Evolutionary conservation across 2,329 filamentous ascomycete genomes (phyloP).

Genomic region (Diaporthe nobilis): DNA sequence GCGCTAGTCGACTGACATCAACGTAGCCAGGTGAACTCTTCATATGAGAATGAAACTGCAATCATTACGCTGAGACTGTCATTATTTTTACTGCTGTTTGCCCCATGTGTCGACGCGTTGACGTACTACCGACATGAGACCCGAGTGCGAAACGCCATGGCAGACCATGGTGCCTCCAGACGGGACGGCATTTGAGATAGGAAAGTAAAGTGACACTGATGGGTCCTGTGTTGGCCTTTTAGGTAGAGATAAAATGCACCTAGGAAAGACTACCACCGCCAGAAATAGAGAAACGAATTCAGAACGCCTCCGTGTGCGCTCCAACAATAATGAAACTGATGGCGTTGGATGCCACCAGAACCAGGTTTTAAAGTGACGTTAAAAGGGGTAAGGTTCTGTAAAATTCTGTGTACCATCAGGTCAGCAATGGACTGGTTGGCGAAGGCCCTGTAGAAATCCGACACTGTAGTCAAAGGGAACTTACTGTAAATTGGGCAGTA

Average conservation of each 20-base stretch:
- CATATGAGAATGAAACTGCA: no score
- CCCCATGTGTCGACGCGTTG: background rate
- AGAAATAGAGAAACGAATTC: background rate
- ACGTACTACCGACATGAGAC: background rate
- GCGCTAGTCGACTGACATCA: no score
- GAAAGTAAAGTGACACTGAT: background rate
- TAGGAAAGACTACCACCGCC: background rate
- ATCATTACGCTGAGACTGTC: background rate
- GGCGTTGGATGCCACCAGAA: no score
- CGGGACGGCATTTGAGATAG: background rate
- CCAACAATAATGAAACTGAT: background rate
- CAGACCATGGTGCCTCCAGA: background rate
- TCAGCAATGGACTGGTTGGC: background rate
- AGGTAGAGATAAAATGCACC: background rate
- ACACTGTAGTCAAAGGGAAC: background rate
- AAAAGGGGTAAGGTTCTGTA: background rate
- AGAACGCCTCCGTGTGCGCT: background rate
- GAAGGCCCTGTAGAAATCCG: background rate
- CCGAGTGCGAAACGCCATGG: background rate
- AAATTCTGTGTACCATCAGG: background rate
- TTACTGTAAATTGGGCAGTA: background rate
- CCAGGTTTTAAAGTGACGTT: background rate
- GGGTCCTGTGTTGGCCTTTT: conserved; percentile 2
- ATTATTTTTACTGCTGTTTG: conserved; percentile 1
- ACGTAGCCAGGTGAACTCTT: no score